Percentiles rank a stretch among this genome's conserved stretches.
phyloP scores from a whole-genome alignment of 2,329 filamentous ascomycete species.

The Pestalotiopsis sp. region DNA sequence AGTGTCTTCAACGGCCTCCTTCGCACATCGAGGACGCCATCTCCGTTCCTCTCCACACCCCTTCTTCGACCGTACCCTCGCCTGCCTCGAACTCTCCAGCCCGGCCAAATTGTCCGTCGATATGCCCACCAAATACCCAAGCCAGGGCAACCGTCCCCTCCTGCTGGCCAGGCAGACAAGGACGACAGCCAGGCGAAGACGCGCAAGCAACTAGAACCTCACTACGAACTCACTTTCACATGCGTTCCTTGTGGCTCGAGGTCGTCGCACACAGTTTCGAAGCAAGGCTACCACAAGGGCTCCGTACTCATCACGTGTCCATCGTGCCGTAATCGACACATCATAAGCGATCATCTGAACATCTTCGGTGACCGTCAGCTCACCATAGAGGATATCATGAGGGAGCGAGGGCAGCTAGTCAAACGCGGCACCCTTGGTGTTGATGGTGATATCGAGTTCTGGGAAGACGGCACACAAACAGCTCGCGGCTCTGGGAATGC shows the following conservation, averaged over 20 bases:
- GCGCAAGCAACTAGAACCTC: constrained; percentile 52
- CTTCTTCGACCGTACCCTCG: constrained; percentile 24
- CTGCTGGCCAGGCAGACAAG: constrained; percentile 19
- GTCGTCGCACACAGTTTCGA: constrained; percentile 84
- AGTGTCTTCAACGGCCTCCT: constrained; percentile 17
- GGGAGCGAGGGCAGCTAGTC: constrained; percentile 73
- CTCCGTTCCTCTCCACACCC: constrained; percentile 15
- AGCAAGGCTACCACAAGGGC: constrained; percentile 93
- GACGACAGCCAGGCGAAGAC: constrained; percentile 8
- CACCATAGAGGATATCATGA: constrained; percentile 78
- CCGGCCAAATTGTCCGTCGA: constrained; percentile 21
- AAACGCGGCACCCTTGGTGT: constrained; percentile 72
- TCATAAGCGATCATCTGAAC: constrained; percentile 86
- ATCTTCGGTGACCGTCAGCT: constrained; percentile 74
- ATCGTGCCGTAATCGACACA: constrained; percentile 79
- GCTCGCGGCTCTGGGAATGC: constrained; percentile 4
- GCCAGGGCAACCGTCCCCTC: constrained; percentile 19
- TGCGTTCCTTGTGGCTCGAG: constrained; percentile 82
- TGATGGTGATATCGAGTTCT: constrained; percentile 90
- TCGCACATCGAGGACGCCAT: constrained; percentile 16
- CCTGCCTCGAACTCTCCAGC: constrained; percentile 27
- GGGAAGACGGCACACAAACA: constrained; percentile 69
- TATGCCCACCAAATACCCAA: constrained; percentile 32
- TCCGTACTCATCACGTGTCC: constrained; percentile 90
- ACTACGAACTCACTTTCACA: constrained; percentile 90